Evolutionary conservation across 306 rosid genomes (phyloP).

Genomic region (Dryas alaskensis): DNA sequence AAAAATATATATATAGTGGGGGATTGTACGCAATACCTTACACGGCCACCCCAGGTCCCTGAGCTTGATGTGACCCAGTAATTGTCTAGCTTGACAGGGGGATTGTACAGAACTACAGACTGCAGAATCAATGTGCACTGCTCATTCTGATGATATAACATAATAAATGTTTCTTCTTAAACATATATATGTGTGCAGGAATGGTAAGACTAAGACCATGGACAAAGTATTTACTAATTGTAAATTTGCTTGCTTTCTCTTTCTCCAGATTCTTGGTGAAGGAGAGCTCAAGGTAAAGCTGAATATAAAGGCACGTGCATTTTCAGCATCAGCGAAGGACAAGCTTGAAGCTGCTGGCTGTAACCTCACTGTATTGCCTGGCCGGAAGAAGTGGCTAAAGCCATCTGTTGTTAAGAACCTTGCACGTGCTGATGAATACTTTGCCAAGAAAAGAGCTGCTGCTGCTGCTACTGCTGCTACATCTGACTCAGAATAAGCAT

Average conservation of each 20-base stretch:
- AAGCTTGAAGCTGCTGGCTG: constrained; percentile 87
- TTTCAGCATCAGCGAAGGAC: constrained; percentile 80
- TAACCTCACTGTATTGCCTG: constrained; percentile 74
- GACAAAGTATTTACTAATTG: background rate
- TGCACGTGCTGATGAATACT: constrained; percentile 95
- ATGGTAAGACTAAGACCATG: background rate
- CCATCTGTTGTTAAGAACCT: constrained; percentile 88
- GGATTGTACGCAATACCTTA: too few species aligned
- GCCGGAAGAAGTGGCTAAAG: constrained; percentile 97
- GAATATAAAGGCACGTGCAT: constrained; percentile 77
- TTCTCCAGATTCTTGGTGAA: constrained; percentile 72
- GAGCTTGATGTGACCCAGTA: background rate
- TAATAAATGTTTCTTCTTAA: too few species aligned
- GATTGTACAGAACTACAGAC: background rate
- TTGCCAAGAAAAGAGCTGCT: constrained; percentile 79
- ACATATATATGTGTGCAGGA: too few species aligned
- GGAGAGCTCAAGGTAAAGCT: constrained; percentile 81
- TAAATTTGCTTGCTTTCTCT: constrained; percentile 4
- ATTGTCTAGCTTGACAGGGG: background rate
- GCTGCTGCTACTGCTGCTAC: constrained; percentile 36
- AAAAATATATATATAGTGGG: too few species aligned
- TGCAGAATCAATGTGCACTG: background rate
- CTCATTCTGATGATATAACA: background rate
- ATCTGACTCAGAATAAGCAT: constrained; percentile 33
- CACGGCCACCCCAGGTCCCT: background rate